These are phyloP conservation scores for Tolypocladium tropicale DNA, from an alignment of 2,329 filamentous ascomycete species.

Conservation along the genomic window DNA sequence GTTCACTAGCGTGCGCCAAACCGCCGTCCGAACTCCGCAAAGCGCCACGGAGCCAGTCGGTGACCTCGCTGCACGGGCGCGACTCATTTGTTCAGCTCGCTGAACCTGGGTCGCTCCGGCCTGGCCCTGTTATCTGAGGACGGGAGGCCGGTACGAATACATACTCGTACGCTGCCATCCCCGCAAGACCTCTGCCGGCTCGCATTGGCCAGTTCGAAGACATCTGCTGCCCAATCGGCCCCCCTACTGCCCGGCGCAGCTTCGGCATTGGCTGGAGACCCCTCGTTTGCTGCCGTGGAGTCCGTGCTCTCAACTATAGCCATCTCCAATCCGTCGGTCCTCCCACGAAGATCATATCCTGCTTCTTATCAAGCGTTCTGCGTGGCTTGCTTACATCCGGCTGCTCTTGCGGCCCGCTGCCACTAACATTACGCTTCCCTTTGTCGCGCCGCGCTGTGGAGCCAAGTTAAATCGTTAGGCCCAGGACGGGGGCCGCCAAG, in stretches of 20 bases:
- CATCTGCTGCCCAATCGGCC: background rate
- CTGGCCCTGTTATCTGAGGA: background rate
- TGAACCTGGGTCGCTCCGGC: too few species aligned
- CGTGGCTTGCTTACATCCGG: background rate
- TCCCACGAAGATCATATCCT: background rate
- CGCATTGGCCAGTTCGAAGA: background rate
- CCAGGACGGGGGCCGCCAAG: background rate
- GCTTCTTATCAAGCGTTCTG: background rate
- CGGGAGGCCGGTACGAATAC: background rate
- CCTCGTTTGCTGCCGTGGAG: background rate
- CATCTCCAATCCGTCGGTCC: too few species aligned
- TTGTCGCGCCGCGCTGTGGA: background rate
- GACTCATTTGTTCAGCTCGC: background rate
- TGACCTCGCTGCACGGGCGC: background rate
- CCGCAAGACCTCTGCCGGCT: background rate
- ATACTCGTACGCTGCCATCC: too few species aligned
- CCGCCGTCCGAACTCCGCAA: background rate
- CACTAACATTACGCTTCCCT: background rate
- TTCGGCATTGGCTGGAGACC: background rate
- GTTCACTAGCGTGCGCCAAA: background rate
- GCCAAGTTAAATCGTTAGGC: too few species aligned
- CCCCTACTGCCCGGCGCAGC: background rate
- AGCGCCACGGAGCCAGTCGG: background rate
- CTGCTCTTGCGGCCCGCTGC: background rate
- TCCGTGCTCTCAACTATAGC: background rate